Conservation (phyloP, 208 protist species). For the Tritrichomonas foetus region DNA sequence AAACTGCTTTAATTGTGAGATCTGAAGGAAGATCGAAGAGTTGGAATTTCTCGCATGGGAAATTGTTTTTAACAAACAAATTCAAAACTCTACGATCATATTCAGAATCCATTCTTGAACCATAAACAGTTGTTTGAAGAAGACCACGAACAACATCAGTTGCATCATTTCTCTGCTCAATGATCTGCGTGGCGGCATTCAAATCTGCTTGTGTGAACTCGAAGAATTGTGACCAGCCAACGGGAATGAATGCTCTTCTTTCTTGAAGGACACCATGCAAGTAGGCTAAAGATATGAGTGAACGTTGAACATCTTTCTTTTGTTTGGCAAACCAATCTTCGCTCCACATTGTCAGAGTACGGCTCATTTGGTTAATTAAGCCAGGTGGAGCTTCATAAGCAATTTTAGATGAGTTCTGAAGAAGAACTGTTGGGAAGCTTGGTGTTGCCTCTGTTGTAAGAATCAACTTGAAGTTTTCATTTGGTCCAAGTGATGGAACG, state of each 20-base stretch:
- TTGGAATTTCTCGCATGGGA: background rate
- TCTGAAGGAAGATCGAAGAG: background rate
- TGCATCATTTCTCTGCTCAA: background rate
- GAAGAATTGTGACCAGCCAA: conserved; percentile 91
- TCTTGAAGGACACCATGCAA: conserved; percentile 91
- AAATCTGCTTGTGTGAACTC: conserved; percentile 86
- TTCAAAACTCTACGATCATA: background rate
- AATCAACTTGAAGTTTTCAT: conserved; percentile 75
- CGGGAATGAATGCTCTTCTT: conserved; percentile 85
- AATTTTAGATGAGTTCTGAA: conserved; percentile 82
- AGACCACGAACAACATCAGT: background rate
- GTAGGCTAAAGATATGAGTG: conserved; percentile 69
- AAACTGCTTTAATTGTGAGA: background rate
- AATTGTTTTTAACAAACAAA: background rate
- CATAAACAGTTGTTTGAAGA: conserved; percentile 17
- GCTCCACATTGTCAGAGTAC: conserved; percentile 69
- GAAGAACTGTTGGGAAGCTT: conserved; percentile 80
- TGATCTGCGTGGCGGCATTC: conserved; percentile 62
- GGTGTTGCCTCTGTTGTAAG: conserved; percentile 84
- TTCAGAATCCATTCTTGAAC: background rate
- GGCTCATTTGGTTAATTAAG: conserved; percentile 82
- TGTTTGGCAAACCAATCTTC: background rate
- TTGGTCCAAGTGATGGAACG: background rate
- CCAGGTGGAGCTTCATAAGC: conserved; percentile 87
- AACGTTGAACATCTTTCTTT: background rate